Percentiles rank a stretch among this genome's conserved stretches.
These are phyloP conservation scores for Emericellopsis atlantica DNA, from an alignment of 2,329 filamentous ascomycete species.

Conservation along the genomic window DNA sequence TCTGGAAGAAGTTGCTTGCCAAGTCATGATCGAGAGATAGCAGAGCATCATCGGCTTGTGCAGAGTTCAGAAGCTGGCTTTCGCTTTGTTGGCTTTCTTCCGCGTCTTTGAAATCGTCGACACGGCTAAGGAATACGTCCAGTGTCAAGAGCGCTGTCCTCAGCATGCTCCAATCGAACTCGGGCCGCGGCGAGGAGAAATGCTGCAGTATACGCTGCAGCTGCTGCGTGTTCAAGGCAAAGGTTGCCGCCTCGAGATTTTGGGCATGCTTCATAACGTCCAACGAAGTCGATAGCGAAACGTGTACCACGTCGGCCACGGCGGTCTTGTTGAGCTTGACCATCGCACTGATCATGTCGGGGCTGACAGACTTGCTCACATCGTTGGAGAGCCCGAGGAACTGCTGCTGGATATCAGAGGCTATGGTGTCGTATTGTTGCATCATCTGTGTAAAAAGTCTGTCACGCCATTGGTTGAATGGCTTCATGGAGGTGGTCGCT, in stretches of 20 bases:
- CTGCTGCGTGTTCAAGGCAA: constrained; percentile 35
- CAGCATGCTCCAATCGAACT: constrained; percentile 36
- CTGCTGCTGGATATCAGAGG: constrained; percentile 43
- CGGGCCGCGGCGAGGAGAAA: constrained; percentile 26
- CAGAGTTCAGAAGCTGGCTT: constrained; percentile 23
- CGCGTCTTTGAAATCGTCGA: constrained; percentile 27
- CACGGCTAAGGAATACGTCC: constrained; percentile 29
- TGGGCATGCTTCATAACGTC: constrained; percentile 34
- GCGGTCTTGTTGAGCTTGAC: constrained; percentile 38
- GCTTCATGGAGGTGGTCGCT: constrained; percentile 33
- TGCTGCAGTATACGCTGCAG: constrained; percentile 37
- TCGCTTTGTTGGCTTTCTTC: constrained; percentile 24
- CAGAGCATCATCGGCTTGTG: constrained; percentile 31
- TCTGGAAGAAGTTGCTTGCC: constrained; percentile 31
- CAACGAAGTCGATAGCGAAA: constrained; percentile 33
- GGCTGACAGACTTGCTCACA: constrained; percentile 23
- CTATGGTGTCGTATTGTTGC: constrained; percentile 43
- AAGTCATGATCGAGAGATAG: constrained; percentile 35
- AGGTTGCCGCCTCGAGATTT: constrained; percentile 32
- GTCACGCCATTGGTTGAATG: constrained; percentile 36
- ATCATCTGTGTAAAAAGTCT: constrained; percentile 43
- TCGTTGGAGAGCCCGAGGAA: constrained; percentile 34
- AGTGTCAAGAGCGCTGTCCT: constrained; percentile 30
- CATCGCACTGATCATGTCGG: constrained; percentile 33
- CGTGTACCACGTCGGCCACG: constrained; percentile 37